These are phyloP conservation scores for Talaromyces sp. DNA, from an alignment of 2,329 filamentous ascomycete genomes.

Conservation along the genomic window DNA sequence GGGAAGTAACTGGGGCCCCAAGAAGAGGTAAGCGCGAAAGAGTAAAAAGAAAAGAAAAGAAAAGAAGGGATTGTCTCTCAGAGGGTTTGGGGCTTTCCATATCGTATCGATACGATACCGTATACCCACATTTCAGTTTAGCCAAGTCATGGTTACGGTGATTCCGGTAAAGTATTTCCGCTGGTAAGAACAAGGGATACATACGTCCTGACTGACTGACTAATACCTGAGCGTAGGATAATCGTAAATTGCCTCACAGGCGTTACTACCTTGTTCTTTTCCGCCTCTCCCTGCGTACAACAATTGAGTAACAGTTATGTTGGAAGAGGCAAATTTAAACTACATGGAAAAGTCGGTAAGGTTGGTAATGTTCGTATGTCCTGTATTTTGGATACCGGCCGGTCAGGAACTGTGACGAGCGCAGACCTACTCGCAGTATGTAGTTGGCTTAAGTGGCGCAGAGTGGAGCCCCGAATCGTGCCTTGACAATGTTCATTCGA, in stretches of 20 bases:
- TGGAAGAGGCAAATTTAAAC: not conserved
- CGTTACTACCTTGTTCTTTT: not conserved
- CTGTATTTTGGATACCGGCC: not conserved
- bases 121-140: not conserved
- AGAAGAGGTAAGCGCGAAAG: not conserved
- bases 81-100: not conserved
- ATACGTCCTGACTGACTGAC: not conserved
- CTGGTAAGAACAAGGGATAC: not conserved
- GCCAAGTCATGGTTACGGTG: not conserved
- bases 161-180: not conserved
- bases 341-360: not conserved
- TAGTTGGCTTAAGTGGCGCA: not conserved
- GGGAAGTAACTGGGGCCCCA: constrained; percentile 14
- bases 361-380: not conserved
- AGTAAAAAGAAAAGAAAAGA: constrained; percentile 4
- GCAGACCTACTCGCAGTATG: not conserved
- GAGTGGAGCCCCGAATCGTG: not conserved
- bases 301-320: not conserved
- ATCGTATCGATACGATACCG: constrained; percentile 5
- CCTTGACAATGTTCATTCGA: not conserved
- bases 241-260: not conserved
- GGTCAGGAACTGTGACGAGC: not conserved
- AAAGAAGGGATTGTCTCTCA: not conserved
- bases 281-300: not conserved
- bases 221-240: not conserved